phyloP scores from a whole-genome alignment of 805 yeast species.

The Monosporozyma siamensis region DNA sequence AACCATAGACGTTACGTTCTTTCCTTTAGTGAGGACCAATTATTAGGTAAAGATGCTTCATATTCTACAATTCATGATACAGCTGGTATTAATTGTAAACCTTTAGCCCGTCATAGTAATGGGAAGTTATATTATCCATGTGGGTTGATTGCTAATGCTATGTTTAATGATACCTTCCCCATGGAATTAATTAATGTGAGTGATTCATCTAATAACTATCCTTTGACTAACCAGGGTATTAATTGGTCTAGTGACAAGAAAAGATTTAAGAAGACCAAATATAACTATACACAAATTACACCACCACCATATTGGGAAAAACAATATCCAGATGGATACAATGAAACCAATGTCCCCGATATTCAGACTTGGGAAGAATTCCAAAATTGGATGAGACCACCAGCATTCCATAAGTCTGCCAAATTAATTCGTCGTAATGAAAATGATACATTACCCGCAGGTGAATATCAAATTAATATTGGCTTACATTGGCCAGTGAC shows the following conservation, averaged over 20 bases:
- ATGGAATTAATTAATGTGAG: conserved; percentile 24
- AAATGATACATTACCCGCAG: conserved; percentile 42
- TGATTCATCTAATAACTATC: conserved; percentile 30
- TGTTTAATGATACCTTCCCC: conserved; percentile 80
- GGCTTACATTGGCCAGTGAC: conserved; percentile 76
- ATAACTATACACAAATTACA: conserved; percentile 58
- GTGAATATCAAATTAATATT: conserved; percentile 53
- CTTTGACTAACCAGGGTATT: conserved; percentile 47
- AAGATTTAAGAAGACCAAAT: conserved; percentile 63
- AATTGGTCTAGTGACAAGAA: conserved; percentile 78
- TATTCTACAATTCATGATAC: conserved; percentile 40
- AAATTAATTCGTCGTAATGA: conserved; percentile 59
- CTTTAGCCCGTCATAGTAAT: conserved; percentile 42
- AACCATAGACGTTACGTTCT: conserved; percentile 91
- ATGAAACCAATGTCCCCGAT: conserved; percentile 70
- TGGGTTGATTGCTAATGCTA: conserved; percentile 88
- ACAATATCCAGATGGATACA: conserved; percentile 79
- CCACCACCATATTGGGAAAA: conserved; percentile 93
- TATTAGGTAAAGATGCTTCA: conserved; percentile 64
- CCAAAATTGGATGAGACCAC: conserved; percentile 95
- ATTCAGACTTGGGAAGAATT: conserved; percentile 69
- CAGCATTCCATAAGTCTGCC: conserved; percentile 60
- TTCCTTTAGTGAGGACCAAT: conserved; percentile 77
- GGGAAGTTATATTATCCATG: conserved; percentile 80
- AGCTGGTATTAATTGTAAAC: conserved; percentile 51